A percentile compares a stretch with the other conserved stretches of the same genome.
These are phyloP conservation scores for Penicillium macrosclerotiorum DNA, from an alignment of 495 filamentous ascomycete genomes.

Conservation along the genomic window DNA sequence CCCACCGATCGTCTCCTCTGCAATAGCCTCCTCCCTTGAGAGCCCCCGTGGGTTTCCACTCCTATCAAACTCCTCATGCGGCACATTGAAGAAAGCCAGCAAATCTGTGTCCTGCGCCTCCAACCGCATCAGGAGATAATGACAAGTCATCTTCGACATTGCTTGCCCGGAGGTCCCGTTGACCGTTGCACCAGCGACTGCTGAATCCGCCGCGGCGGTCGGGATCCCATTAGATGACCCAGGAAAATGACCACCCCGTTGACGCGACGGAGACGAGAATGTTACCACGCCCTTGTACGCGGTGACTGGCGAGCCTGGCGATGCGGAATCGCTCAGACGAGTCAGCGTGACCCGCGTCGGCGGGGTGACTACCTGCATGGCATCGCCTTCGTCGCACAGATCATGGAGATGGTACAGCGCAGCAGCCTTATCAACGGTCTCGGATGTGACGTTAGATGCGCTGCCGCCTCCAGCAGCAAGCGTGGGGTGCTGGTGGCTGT, in stretches of 20 bases:
- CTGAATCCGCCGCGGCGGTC: conserved; percentile 5
- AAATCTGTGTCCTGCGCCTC: conserved; percentile 76
- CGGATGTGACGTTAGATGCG: conserved; percentile 16
- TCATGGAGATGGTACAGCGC: conserved; percentile 74
- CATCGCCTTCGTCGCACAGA: conserved; percentile 60
- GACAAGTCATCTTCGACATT: conserved; percentile 27
- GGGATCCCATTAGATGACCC: conserved; percentile 4
- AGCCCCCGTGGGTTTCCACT: conserved; percentile 33
- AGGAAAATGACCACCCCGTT: conserved; percentile 10
- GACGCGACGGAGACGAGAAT: conserved; percentile 25
- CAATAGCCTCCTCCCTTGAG: conserved; percentile 60
- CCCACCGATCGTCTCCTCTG: conserved; percentile 56
- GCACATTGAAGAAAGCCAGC: conserved; percentile 87
- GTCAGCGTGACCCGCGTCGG: conserved; percentile 28
- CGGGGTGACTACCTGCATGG: conserved; percentile 53
- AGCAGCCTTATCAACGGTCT: conserved; percentile 62
- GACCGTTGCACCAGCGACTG: conserved; percentile 13
- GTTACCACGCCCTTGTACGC: conserved; percentile 34
- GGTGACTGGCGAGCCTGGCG: conserved; percentile 5
- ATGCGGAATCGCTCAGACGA: conserved; percentile 26
- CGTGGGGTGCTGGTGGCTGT: conserved; percentile 20
- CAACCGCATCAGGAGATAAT: conserved; percentile 64
- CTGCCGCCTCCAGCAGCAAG: conserved; percentile 24
- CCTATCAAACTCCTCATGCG: conserved; percentile 66
- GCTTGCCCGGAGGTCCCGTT: conserved; percentile 10